Conservation (phyloP, 1,284 basidiomycete species). For the Apiotrichum mycotoxinovorans region DNA sequence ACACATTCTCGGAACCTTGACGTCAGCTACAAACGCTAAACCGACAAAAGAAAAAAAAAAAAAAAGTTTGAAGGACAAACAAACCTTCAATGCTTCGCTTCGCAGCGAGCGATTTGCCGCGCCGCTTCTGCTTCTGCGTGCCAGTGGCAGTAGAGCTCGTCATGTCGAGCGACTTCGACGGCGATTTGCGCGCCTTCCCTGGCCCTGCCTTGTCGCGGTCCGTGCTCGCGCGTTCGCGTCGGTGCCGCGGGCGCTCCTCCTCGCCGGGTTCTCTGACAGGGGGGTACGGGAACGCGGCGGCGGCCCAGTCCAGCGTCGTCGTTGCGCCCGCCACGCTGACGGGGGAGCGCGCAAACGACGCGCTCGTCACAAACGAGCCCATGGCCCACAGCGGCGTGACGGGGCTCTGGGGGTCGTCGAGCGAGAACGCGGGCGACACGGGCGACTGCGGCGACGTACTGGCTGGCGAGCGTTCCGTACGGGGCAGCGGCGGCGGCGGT, state of each 20-base stretch:
- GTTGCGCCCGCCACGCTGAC: neutral
- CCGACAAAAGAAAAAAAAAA: too few species aligned
- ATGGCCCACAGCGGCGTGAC: slow-evolving; percentile 1
- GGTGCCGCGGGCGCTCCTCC: neutral
- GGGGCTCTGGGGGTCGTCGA: neutral
- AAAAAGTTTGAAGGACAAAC: too few species aligned
- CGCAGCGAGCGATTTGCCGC: too few species aligned
- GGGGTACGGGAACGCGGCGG: neutral
- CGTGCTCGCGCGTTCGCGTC: neutral
- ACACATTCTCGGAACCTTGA: neutral
- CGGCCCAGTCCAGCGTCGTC: neutral
- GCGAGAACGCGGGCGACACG: neutral
- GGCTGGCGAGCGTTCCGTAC: too few species aligned
- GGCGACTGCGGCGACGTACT: neutral
- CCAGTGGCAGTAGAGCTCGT: too few species aligned
- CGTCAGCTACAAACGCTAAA: neutral
- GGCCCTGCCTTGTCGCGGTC: too few species aligned
- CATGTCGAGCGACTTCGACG: too few species aligned
- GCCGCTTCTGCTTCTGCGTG: too few species aligned
- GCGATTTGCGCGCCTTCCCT: too few species aligned
- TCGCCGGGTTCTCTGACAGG: neutral
- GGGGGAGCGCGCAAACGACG: neutral
- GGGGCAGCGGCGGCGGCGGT: too few species aligned
- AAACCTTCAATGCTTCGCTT: too few species aligned
- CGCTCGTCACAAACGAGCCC: neutral